Evolutionary conservation across 1,284 basidiomycete genomes (phyloP).

Genomic region (Entoloma clypeatum): DNA sequence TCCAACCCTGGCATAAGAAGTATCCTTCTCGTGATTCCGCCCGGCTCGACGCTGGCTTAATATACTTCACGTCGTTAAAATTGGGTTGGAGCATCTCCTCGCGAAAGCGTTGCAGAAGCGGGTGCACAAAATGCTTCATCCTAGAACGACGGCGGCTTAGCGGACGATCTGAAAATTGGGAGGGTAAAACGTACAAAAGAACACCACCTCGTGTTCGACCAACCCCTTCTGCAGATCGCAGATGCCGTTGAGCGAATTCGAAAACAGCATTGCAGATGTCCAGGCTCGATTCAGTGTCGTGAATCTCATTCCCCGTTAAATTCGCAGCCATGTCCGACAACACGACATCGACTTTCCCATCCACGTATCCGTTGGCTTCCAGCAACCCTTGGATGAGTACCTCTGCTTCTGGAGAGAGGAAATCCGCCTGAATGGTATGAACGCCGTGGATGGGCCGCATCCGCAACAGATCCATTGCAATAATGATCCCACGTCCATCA

Average conservation of each 20-base stretch:
- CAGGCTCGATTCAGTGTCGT: constrained; percentile 59
- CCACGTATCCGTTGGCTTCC: constrained; percentile 29
- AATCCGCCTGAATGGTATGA: constrained; percentile 67
- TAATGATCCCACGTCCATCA: constrained; percentile 50
- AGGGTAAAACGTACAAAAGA: constrained; percentile 51
- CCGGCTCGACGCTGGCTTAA: constrained; percentile 69
- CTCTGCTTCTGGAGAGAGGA: constrained; percentile 58
- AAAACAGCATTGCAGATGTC: constrained; percentile 63
- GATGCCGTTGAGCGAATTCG: constrained; percentile 51
- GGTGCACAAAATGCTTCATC: constrained; percentile 73
- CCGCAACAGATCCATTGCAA: constrained; percentile 72
- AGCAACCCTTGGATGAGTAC: constrained; percentile 46
- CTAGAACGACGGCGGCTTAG: constrained; percentile 32
- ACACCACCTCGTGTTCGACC: constrained; percentile 51
- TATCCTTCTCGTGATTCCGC: constrained; percentile 70
- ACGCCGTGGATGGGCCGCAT: constrained; percentile 70
- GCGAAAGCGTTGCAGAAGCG: constrained; percentile 54
- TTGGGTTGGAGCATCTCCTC: constrained; percentile 45
- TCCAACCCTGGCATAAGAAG: constrained; percentile 59
- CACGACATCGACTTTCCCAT: constrained; percentile 62
- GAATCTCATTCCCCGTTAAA: constrained; percentile 55
- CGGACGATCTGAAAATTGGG: constrained; percentile 1
- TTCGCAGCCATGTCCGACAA: constrained; percentile 80
- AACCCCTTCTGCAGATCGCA: constrained; percentile 44
- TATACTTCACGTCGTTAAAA: constrained; percentile 54